A percentile compares a stretch with the other conserved stretches of the same genome.
Conservation (phyloP, 805 yeast species). For the Zygotorulaspora florentina region DNA sequence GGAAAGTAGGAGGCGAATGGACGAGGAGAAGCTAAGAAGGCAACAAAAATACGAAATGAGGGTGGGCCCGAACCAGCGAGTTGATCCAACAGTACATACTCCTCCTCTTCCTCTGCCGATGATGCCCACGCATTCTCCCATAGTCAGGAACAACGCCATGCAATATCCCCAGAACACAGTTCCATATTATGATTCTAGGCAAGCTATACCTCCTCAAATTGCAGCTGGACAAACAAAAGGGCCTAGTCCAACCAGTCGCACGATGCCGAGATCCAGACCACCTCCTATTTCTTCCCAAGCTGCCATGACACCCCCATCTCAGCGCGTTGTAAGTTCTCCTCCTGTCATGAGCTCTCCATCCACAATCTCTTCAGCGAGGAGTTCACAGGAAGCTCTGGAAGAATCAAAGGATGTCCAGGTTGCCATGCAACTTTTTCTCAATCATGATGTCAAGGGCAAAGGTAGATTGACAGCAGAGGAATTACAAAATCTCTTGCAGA, state of each 20-base stretch:
- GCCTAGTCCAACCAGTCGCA: slow-evolving; percentile 7
- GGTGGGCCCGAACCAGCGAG: slow-evolving; percentile 12
- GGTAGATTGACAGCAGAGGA: slow-evolving; percentile 35
- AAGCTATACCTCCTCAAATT: slow-evolving; percentile 4
- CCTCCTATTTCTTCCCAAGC: slow-evolving; percentile 7
- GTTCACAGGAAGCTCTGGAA: slow-evolving; percentile 11
- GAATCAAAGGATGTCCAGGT: slow-evolving; percentile 27
- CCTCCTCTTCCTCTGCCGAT: slow-evolving; percentile 14
- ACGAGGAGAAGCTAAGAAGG: slow-evolving; percentile 26
- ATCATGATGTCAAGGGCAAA: slow-evolving; percentile 30
- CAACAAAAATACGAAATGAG: slow-evolving; percentile 22
- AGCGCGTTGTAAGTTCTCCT: slow-evolving; percentile 9
- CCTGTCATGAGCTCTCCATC: slow-evolving; percentile 10
- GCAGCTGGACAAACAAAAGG: not conserved
- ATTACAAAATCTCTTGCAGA: slow-evolving; percentile 33
- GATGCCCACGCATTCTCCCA: not conserved
- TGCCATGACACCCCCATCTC: slow-evolving; percentile 13
- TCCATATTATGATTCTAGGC: slow-evolving; percentile 7
- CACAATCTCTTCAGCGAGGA: slow-evolving; percentile 7
- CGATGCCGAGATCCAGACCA: slow-evolving; percentile 8
- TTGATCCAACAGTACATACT: slow-evolving; percentile 19
- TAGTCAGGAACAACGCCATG: not conserved
- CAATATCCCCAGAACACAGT: not conserved
- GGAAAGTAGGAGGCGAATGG: slow-evolving; percentile 25
- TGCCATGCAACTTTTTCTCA: slow-evolving; percentile 31